Evolutionary conservation across 2,329 filamentous ascomycete genomes (phyloP), one percentile per base, ranked within the genome.

Genomic region (Aspergillus sp.): DNA sequence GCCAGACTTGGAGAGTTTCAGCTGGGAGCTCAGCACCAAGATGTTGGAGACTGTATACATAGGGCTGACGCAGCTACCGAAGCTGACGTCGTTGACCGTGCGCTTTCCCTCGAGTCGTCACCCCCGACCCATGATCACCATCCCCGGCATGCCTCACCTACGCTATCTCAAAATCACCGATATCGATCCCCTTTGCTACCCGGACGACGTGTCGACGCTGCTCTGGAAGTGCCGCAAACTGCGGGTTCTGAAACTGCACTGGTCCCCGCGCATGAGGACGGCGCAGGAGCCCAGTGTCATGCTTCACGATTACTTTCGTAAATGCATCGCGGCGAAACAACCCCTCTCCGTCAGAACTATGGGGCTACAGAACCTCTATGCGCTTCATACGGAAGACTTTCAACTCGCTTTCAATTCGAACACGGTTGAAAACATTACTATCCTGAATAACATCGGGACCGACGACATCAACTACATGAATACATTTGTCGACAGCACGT

Each of bases 181-280:
- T 63, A 85, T 87, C 55, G 86, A 88, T 57, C 86, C 86, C 1
- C 76, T 88, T 10, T 88, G 85, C 72, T 86, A 87, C 65, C 84
- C 84, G 0, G 86, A 88, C 70, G 85, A 87, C 64, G 81, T 88
- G 9, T 84, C 84, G 14, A 75, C 82, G 22, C 72, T 88, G 14
- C 71, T 88, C 6, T 71, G 79, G 14, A 76, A 80, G n/a, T 82
- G 83, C 4, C 81, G 78, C 61, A 83, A 83, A 55, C 73, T 88
- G 4, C 75, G 80, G 46, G 82, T 84, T 32, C 71, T 88, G 7
- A 82, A 77, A 56, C 62, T 88, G 60, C 85, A 88, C 66, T 88
- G 84, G 80, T 85, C 80, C 29, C 84, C 85, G 4, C 82, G 86
- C 1, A 88, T 88, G 84, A 78, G 85, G 24, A 79, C 82, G 39